Evolutionary conservation across 371 early-diverging fungal genomes (phyloP).

Genomic region (Rhizopus sp.): DNA sequence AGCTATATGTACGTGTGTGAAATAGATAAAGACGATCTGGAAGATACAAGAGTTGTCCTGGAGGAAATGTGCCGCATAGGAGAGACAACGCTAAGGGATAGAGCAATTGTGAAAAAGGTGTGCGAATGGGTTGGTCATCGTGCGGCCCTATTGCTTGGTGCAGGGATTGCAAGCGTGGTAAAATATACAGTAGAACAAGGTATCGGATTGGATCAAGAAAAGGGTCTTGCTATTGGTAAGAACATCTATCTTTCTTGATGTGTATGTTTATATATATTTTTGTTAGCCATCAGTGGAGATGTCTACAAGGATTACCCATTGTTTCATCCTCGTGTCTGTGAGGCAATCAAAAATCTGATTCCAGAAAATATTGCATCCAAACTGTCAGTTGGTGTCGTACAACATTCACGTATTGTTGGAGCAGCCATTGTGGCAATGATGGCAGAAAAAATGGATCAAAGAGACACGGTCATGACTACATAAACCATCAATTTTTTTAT

Average conservation of each 20-base stretch:
- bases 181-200: conserved; percentile 38
- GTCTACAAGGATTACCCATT: conserved; percentile 51
- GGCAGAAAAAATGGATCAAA: conserved; percentile 40
- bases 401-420: conserved; percentile 51
- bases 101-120: conserved; percentile 45
- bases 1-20: conserved; percentile 72
- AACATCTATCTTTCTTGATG: neutral
- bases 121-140: conserved; percentile 46
- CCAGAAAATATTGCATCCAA: conserved; percentile 41
- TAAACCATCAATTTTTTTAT: neutral
- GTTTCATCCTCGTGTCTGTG: conserved; percentile 49
- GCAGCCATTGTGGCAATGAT: conserved; percentile 57
- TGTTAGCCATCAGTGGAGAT: conserved; percentile 47
- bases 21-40: conserved; percentile 39
- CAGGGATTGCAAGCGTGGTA: conserved; percentile 44
- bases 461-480: conserved; percentile 1
- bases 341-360: conserved; percentile 40
- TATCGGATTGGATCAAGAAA: conserved; percentile 31
- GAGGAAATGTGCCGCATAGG: conserved; percentile 48
- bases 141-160: conserved; percentile 44
- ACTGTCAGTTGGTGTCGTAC: conserved; percentile 49
- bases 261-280: neutral
- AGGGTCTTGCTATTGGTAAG: conserved; percentile 45
- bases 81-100: conserved; percentile 38
- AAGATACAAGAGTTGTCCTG: conserved; percentile 45